Evolutionary conservation across 2,329 filamentous ascomycete species (phyloP), one percentile per base, ranked within the genome.

Genomic region (Aspergillus neotritici): DNA sequence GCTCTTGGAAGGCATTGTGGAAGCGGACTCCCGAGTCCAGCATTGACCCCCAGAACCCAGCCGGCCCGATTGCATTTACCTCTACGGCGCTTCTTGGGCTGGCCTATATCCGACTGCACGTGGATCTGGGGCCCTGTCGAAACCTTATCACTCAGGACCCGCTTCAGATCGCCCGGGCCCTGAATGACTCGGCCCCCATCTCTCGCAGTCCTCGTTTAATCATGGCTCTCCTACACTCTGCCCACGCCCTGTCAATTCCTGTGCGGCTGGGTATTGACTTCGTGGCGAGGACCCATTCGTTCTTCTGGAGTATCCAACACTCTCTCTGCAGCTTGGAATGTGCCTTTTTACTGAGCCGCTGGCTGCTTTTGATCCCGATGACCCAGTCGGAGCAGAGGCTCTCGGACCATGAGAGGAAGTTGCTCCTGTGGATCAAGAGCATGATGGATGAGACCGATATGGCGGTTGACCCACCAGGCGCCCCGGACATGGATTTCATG

Each of bases 241-340:
- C 72, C 0, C 74, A 78, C 44, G 74, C 74, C 10, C 63, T 79
- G 7, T 76, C 75, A 8, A 75, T 78, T 17, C 75, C 73, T 0
- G 72, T 78, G 3, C 66, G 74, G 32, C 64, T 78, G 7, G 76
- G 76, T 2, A 71, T 78, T 38, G 68, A 73, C 38, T 75, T 75
- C 39, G 74, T 78, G 31, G 73, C 75, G 3, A 66, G 67, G 35
- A 76, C 71, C 2, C 74, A 77, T 53, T 75, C 73, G 1, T 72
- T 76, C 42, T 73, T 76, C 53, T 78, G 75, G 76, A 74, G 71
- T 31, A 73, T 78, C 21, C 73, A 77, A 50, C 75, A 78, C 50
- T 74, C 73, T 1, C 61, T 78, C 5, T 76, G 73, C 57, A 75
- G 71, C 46, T 56, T 78, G 12, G 74, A 77, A 50, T 78, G 75